These are phyloP conservation scores for Amaranthus palmeri DNA, from an alignment of 148 eudicot species.

Conservation along the genomic window DNA sequence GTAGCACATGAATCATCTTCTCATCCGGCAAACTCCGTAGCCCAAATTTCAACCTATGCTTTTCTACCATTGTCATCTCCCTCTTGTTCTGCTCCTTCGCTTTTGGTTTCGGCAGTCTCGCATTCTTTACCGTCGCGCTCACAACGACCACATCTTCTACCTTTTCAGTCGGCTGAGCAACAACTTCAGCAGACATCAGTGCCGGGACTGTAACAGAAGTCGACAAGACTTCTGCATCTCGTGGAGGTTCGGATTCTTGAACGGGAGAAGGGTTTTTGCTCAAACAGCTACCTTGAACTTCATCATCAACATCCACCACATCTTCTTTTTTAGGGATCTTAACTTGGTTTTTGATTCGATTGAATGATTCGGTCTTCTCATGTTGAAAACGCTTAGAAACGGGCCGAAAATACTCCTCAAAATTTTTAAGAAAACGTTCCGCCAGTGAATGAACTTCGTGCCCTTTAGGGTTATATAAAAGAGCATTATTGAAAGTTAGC, in stretches of 20 bases:
- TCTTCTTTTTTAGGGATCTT: conserved; percentile 7
- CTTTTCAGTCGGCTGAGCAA: neutral
- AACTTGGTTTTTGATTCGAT: neutral
- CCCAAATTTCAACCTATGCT: conserved; percentile 64
- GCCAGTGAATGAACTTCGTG: conserved; percentile 67
- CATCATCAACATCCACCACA: conserved; percentile 29
- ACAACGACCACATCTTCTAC: conserved; percentile 9
- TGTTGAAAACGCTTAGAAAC: conserved; percentile 36
- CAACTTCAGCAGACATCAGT: neutral
- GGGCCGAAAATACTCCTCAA: conserved; percentile 54
- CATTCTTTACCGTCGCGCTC: conserved; percentile 20
- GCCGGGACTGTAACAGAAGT: conserved; percentile 6
- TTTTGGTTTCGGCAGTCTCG: conserved; percentile 72
- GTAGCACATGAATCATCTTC: conserved; percentile 74
- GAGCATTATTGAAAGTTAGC: conserved; percentile 65
- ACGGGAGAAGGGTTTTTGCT: conserved; percentile 40
- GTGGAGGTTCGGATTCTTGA: conserved; percentile 3
- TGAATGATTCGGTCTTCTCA: conserved; percentile 19
- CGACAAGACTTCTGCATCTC: conserved; percentile 11
- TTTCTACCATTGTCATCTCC: conserved; percentile 72
- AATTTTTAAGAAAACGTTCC: conserved; percentile 35
- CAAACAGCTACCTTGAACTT: conserved; percentile 59
- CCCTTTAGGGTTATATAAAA: conserved; percentile 64
- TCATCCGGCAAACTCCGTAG: conserved; percentile 76
- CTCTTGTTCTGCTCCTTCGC: conserved; percentile 78